Evolutionary conservation across 768 basidiomycete species (phyloP).

Genomic region (Mycena vulgaris): DNA sequence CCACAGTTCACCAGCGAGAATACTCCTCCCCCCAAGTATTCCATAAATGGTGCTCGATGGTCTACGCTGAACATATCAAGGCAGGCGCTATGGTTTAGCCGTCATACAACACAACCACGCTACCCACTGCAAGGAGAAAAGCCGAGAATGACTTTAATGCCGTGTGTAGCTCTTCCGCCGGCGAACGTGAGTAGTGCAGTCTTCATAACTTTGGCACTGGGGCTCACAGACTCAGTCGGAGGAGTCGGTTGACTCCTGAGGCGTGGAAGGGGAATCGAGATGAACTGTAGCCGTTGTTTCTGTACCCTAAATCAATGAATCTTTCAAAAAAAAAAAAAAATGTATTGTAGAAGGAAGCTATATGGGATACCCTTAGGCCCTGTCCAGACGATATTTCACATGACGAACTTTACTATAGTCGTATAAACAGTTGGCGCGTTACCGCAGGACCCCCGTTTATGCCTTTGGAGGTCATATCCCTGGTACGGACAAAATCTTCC

Average conservation of each 20-base stretch:
- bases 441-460: no score
- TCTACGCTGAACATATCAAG: neutral
- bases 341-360: no score
- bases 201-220: neutral
- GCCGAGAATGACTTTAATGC: constrained; percentile 1
- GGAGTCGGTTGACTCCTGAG: constrained; percentile 1
- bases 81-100: neutral
- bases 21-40: constrained; percentile 2
- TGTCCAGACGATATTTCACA: no score
- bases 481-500: no score
- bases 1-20: neutral
- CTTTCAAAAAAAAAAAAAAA: no score
- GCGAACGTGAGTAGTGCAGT: constrained; percentile 1
- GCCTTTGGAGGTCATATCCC: no score
- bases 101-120: neutral
- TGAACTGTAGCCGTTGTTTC: no score
- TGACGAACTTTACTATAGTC: no score
- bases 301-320: no score
- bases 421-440: no score
- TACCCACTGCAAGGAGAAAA: neutral
- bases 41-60: neutral
- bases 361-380: no score
- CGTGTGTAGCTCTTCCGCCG: no score
- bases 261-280: neutral
- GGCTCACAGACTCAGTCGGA: neutral